phyloP scores from a whole-genome alignment of 2,329 filamentous ascomycete species.

The Graphilbum fragrans region DNA sequence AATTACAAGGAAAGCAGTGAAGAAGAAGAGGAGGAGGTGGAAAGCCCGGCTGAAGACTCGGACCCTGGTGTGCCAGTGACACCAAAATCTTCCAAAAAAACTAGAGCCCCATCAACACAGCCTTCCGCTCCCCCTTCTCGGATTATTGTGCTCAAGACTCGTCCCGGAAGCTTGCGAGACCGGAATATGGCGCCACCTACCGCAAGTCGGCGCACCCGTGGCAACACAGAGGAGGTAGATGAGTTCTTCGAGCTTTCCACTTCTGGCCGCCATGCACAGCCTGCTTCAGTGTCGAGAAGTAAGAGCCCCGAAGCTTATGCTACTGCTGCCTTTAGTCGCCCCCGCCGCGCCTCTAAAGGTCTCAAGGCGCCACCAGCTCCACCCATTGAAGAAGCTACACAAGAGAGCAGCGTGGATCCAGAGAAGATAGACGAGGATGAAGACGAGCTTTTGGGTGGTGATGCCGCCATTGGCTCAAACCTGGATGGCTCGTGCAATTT shows the following conservation, averaged over 20 bases:
- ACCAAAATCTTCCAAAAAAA: conserved; percentile 20
- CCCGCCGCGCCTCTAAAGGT: conserved; percentile 38
- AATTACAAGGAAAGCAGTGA: conserved; percentile 35
- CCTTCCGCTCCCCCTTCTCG: conserved; percentile 9
- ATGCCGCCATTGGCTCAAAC: conserved; percentile 29
- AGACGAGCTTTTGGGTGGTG: conserved; percentile 4
- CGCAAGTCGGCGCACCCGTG: conserved; percentile 32
- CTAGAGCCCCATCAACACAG: not conserved
- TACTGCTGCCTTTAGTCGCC: conserved; percentile 17
- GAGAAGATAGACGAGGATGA: conserved; percentile 4
- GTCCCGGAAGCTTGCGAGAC: conserved; percentile 6
- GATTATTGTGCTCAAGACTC: conserved; percentile 17
- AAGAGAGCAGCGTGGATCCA: conserved; percentile 27
- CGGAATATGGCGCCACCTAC: conserved; percentile 9
- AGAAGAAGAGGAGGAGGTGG: conserved; percentile 20
- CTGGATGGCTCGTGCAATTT: conserved; percentile 2
- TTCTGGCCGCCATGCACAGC: conserved; percentile 45
- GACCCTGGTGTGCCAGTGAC: conserved; percentile 11
- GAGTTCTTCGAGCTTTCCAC: conserved; percentile 47
- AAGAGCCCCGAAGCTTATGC: conserved; percentile 40
- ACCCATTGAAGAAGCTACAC: conserved; percentile 36
- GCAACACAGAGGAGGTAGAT: conserved; percentile 40
- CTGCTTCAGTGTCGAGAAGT: conserved; percentile 37
- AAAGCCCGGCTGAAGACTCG: conserved; percentile 18
- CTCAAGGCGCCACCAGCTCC: conserved; percentile 31